Base-by-base conservation (phyloP, 192 early-diverging fungal species). In the Coemansia sp. region DNA sequence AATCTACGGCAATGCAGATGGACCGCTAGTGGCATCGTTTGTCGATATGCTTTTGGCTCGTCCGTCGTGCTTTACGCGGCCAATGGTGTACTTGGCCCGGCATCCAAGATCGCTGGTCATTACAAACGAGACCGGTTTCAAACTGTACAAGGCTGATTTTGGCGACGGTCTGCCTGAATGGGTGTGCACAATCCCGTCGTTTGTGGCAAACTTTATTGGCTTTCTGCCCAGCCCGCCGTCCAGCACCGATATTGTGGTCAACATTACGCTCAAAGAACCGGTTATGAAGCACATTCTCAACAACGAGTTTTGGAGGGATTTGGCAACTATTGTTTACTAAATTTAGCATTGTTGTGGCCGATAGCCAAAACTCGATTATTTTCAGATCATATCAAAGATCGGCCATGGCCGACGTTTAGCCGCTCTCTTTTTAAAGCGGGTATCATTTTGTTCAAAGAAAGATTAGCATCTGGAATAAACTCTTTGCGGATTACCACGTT, bases 161-260 rank as follows among this genome's bases (percentile, higher is more conserved):
- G 77, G 77, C 41, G 35, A 74, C 25, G 77, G 77, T 2, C 24
- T 39, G 9, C 77, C 77, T 2, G 72, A 71, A 50, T 80, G 77
- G 77, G 72, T 67, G 29, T 75, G 72, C 62, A 64, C 72, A 1
- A 64, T 75, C 5, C 77, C 77, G 1, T 68, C 72, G 41, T 80
- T 80, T 67, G 68, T 68, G 0, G 77, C 72, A 22, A 75, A 80
- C 67, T 75, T 80, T 80, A 62, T 74, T 1, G 77, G 67, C 25
- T 53, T 80, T n/a, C 41, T 80, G 69, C 77, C 77, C 8, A 65
- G 72, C 63, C 77, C 76, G 23, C 67, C 76, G 22, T 39, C 57
- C 0, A 69, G 77, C 65, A 63, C 64, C 6, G 69, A 80, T 10
- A 67, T 74, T 50, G 51, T 65, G 12, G 72, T 73, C 67, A 80